Conservation (phyloP, 768 basidiomycete species). For the Rhodotorula babjevae region DNA sequence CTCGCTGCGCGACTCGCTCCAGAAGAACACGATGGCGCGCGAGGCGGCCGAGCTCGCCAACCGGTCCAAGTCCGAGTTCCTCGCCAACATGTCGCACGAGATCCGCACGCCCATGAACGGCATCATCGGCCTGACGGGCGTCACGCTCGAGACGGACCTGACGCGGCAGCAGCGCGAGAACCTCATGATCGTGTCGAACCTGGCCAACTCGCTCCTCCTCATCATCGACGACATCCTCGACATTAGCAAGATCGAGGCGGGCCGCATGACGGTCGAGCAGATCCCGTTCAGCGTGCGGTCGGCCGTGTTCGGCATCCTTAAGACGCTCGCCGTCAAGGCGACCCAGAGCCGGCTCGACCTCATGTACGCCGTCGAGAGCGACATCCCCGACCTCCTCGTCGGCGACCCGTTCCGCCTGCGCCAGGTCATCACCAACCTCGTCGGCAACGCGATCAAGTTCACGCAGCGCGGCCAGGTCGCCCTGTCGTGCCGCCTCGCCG, state of each 20-base stretch:
- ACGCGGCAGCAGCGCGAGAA: slow-evolving; percentile 93
- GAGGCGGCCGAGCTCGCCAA: slow-evolving; percentile 98
- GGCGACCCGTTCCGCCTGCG: slow-evolving; percentile 84
- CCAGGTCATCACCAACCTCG: slow-evolving; percentile 81
- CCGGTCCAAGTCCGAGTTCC: slow-evolving; percentile 91
- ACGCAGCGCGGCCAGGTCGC: slow-evolving; percentile 82
- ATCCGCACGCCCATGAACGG: slow-evolving; percentile 97
- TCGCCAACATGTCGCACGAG: slow-evolving; percentile 97
- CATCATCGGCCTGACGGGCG: slow-evolving; percentile 99
- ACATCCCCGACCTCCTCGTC: slow-evolving; percentile 93
- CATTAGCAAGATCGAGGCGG: slow-evolving; percentile 99
- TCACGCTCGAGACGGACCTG: slow-evolving; percentile 92
- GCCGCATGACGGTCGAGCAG: slow-evolving; percentile 99
- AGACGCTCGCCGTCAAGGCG: slow-evolving; percentile 94
- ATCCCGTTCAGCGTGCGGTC: slow-evolving; percentile 97
- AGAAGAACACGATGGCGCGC: slow-evolving; percentile 96
- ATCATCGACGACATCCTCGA: slow-evolving; percentile 99
- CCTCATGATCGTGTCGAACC: slow-evolving; percentile 85
- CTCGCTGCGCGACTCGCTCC: slow-evolving; percentile 90
- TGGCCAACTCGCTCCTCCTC: slow-evolving; percentile 83
- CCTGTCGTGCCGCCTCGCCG: slow-evolving; percentile 66
- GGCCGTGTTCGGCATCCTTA: slow-evolving; percentile 93
- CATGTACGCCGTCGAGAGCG: slow-evolving; percentile 90
- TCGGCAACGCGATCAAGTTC: slow-evolving; percentile 90
- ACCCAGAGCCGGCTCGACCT: slow-evolving; percentile 94